Evolutionary conservation across 2,329 filamentous ascomycete species (phyloP), one percentile per base, ranked within the genome.

Genomic region (Dothistroma septosporum): DNA sequence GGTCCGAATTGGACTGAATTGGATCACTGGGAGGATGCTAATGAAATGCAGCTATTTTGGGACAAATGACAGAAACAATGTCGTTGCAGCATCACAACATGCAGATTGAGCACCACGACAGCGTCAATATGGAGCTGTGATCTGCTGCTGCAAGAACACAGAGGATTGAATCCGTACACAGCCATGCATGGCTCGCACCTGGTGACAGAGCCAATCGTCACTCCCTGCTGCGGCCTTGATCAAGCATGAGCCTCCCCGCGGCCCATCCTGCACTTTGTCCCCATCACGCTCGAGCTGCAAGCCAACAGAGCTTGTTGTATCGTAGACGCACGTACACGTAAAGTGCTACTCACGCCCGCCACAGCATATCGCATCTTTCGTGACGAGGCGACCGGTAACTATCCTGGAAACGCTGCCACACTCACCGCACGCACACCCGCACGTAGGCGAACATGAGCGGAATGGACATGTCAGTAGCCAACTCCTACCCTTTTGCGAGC

Each of bases 391-490:
- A 33, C 24, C 41, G 50, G 48, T 12, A 41, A 37, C 55, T 14
- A 37, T 57, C 41, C 46, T 3, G 49, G 16, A 16, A 52, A 37
- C 11, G 14, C 41, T 19, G 8, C 41, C 41, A n/a, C 8, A 44
- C n/a, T n/a, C 8, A 44, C 4, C 8, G 4, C 16, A 19, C 9
- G 41, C 41, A 44, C 41, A 19, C 14, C 16, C 41, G n/a, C 33
- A 33, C 41, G n/a, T 41, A 33, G 53, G 55, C 64, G 54, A 67
- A 56, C 49, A 71, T 71, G 69, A 66, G 68, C 64, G 68, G 68
- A 60, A 72, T 73, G 70, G 70, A 70, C 37, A 65, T 65, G 70
- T 70, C 61, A 48, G 67, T 65, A 48, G 67, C 64, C 57, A 61
- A 2, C 33, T 11, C 7, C 14, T 61, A 55, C 50, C 53, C 62